Percentiles rank a stretch among this genome's conserved stretches.
Conservation (phyloP, 768 basidiomycete genomes). For the Tulasnella sp. region DNA sequence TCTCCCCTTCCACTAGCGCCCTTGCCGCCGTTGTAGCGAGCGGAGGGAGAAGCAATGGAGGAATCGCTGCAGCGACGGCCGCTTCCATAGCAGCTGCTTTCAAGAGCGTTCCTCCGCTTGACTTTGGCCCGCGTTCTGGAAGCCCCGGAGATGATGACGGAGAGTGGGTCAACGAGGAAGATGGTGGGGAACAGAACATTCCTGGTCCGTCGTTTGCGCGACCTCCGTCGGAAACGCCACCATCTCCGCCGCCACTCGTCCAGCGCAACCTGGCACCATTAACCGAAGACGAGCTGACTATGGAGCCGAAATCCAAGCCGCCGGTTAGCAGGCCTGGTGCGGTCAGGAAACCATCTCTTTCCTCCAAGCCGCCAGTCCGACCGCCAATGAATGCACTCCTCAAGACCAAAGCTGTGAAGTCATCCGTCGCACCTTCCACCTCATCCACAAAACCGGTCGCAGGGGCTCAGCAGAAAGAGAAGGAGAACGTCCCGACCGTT, state of each 20-base stretch:
- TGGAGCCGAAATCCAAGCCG: not conserved
- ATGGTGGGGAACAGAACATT: not conserved
- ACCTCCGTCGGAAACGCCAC: not conserved
- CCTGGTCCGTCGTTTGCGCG: not conserved
- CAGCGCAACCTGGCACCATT: not conserved
- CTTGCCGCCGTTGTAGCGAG: not conserved
- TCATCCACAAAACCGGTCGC: not conserved
- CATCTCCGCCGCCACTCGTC: not conserved
- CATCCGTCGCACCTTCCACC: not conserved
- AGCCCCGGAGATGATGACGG: not conserved
- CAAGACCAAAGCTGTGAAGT: not conserved
- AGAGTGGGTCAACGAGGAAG: not conserved
- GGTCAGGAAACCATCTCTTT: not conserved
- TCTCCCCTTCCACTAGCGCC: not conserved
- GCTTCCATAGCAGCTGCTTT: not conserved
- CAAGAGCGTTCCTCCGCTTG: not conserved
- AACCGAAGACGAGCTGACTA: not conserved
- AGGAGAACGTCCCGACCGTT: slow-evolving; percentile 6
- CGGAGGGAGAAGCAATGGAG: not conserved
- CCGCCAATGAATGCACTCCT: not conserved
- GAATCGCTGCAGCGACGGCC: not conserved
- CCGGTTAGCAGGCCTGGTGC: not conserved
- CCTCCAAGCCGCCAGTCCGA: not conserved
- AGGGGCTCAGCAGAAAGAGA: not conserved
- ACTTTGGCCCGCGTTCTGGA: not conserved